Conservation (phyloP, 2,329 filamentous ascomycete genomes). For the Aspergillus pseudonomiae region DNA sequence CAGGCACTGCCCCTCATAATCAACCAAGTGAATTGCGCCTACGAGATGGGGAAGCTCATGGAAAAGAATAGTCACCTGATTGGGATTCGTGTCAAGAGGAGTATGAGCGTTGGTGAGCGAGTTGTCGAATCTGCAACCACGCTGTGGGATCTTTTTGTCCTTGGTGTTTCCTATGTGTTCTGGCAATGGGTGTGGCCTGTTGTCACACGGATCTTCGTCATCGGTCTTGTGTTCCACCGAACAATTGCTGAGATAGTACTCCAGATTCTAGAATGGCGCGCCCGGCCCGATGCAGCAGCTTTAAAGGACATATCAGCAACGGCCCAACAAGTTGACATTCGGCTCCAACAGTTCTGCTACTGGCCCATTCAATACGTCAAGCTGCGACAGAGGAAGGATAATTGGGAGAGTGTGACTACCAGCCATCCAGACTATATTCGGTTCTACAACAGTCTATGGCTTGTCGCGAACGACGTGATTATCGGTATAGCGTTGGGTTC, state of each 20-base stretch:
- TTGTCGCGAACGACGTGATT: slow-evolving; percentile 97
- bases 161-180: slow-evolving; percentile 71
- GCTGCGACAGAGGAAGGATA: slow-evolving; percentile 81
- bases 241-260: slow-evolving; percentile 79
- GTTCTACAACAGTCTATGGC: slow-evolving; percentile 98
- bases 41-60: slow-evolving; percentile 81
- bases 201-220: slow-evolving; percentile 71
- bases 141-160: slow-evolving; percentile 73
- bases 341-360: slow-evolving; percentile 96
- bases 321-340: slow-evolving; percentile 95
- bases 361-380: slow-evolving; percentile 98
- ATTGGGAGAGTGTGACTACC: slow-evolving; percentile 94
- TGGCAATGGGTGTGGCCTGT: slow-evolving; percentile 78
- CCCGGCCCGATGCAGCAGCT: slow-evolving; percentile 75
- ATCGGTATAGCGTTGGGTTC: slow-evolving; percentile 95
- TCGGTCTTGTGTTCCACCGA: slow-evolving; percentile 77
- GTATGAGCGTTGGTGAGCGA: slow-evolving; percentile 88
- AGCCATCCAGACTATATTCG: slow-evolving; percentile 97
- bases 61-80: slow-evolving; percentile 89
- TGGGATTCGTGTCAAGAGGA: slow-evolving; percentile 77
- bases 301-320: slow-evolving; percentile 96
- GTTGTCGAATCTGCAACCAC: slow-evolving; percentile 92
- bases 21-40: slow-evolving; percentile 94
- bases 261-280: slow-evolving; percentile 79
- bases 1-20: slow-evolving; percentile 77